phyloP scores from a whole-genome alignment of 176 grass and related monocot genomes.

The Musa beccarii region DNA sequence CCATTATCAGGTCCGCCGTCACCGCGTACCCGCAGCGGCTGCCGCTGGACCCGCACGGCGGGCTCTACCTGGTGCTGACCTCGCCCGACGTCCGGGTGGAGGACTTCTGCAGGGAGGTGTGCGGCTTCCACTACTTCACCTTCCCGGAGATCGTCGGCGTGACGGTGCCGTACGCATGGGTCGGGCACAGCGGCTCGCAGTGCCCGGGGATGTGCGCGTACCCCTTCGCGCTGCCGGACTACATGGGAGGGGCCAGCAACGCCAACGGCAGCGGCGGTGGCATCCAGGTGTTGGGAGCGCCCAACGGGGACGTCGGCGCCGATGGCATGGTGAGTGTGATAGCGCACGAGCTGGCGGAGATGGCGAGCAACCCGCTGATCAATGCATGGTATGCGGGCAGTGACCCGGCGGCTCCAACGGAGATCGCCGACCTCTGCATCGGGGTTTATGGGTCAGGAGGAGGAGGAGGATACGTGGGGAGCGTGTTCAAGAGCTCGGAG shows the following conservation, averaged over 20 bases:
- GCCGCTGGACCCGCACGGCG: slow-evolving; percentile 51
- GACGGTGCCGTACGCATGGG: slow-evolving; percentile 82
- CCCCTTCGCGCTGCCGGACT: slow-evolving; percentile 51
- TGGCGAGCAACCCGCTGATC: slow-evolving; percentile 54
- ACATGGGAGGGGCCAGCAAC: slow-evolving; percentile 22
- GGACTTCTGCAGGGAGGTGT: slow-evolving; percentile 77
- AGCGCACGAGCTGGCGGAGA: slow-evolving; percentile 69
- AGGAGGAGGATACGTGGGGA: slow-evolving; percentile 56
- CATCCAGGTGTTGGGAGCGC: slow-evolving; percentile 38
- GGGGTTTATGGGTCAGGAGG: slow-evolving; percentile 69
- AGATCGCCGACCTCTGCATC: slow-evolving; percentile 81
- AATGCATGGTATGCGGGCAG: slow-evolving; percentile 90
- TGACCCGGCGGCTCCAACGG: slow-evolving; percentile 65
- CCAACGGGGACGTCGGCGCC: slow-evolving; percentile 55
- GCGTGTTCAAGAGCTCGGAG: slow-evolving; percentile 37
- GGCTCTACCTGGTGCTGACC: slow-evolving; percentile 79
- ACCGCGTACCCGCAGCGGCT: slow-evolving; percentile 37
- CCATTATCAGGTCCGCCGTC: slow-evolving; percentile 52
- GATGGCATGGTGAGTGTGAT: slow-evolving; percentile 87
- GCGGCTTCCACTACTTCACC: slow-evolving; percentile 94
- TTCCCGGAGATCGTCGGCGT: slow-evolving; percentile 56
- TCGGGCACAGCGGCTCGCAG: slow-evolving; percentile 64
- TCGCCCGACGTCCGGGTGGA: slow-evolving; percentile 64
- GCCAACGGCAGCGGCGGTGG: background rate
- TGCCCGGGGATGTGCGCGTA: slow-evolving; percentile 70